Percentiles rank a stretch among this genome's conserved stretches.
These are phyloP conservation scores for Candida namnaoensis DNA, from an alignment of 805 yeast species.

Conservation along the genomic window DNA sequence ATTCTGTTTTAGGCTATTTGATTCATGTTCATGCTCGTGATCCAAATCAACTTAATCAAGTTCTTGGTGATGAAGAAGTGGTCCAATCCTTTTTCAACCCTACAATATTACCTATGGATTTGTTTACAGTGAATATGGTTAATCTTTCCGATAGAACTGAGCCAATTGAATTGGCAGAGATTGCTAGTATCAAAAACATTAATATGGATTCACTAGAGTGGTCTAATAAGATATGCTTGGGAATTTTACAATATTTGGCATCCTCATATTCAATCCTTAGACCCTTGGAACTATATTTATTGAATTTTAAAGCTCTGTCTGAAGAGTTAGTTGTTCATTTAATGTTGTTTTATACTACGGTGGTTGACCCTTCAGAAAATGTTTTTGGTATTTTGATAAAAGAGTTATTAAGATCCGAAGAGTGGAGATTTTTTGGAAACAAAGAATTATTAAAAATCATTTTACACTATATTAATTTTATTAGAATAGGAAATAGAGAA, in stretches of 20 bases:
- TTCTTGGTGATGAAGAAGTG: constrained; percentile 7
- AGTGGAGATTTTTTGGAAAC: neutral
- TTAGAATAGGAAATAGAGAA: constrained; percentile 16
- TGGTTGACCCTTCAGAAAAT: too few species aligned
- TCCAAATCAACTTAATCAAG: constrained; percentile 3
- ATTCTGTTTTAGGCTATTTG: constrained; percentile 31
- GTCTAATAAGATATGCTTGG: constrained; percentile 6
- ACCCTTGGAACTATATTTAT: constrained; percentile 4
- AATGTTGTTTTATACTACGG: constrained; percentile 15
- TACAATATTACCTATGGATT: constrained; percentile 6
- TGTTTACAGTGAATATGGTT: constrained; percentile 7
- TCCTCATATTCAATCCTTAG: neutral
- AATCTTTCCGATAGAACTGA: neutral
- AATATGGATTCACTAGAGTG: constrained; percentile 1
- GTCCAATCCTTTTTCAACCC: neutral
- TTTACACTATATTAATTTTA: constrained; percentile 16
- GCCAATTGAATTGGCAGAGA: neutral
- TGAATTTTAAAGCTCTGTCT: constrained; percentile 14
- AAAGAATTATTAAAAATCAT: constrained; percentile 8
- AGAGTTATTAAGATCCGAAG: too few species aligned
- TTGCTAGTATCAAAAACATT: neutral
- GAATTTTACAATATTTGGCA: constrained; percentile 3
- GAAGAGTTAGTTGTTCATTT: constrained; percentile 18
- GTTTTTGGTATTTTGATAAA: constrained; percentile 1
- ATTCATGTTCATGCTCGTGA: constrained; percentile 18